A percentile compares a stretch with the other conserved stretches of the same genome.
Evolutionary conservation across 176 grass and related monocot genomes (phyloP).

Genomic region (Metroxylon sagu): DNA sequence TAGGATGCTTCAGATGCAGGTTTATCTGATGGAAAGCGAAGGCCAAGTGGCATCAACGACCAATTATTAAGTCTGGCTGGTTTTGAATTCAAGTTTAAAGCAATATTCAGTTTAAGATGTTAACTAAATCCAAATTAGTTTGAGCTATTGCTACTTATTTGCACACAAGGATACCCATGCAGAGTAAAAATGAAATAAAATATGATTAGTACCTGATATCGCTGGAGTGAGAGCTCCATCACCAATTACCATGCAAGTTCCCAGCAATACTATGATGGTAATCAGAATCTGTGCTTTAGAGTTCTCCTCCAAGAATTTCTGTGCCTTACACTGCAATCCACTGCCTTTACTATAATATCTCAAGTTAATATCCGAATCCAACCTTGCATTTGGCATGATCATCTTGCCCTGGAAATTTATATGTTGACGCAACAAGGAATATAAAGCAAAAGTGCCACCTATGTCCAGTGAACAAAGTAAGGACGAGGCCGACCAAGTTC

Average conservation of each 20-base stretch:
- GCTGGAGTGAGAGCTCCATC: constrained; percentile 76
- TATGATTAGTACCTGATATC: constrained; percentile 49
- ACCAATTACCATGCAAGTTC: constrained; percentile 77
- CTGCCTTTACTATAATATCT: constrained; percentile 47
- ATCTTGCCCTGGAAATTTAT: constrained; percentile 63
- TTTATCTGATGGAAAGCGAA: too few species aligned
- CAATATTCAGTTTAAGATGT: too few species aligned
- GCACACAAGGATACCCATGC: too few species aligned
- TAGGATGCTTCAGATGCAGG: too few species aligned
- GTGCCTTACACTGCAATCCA: constrained; percentile 26
- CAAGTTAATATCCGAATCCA: constrained; percentile 54
- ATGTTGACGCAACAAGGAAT: constrained; percentile 62
- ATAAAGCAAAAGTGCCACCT: constrained; percentile 86
- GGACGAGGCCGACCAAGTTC: too few species aligned
- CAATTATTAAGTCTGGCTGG: too few species aligned
- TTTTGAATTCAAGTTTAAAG: too few species aligned
- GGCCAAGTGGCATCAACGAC: too few species aligned
- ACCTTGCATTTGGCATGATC: constrained; percentile 34
- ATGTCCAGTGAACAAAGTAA: not conserved
- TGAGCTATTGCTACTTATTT: too few species aligned
- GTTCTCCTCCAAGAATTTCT: constrained; percentile 44
- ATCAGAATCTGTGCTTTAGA: constrained; percentile 36
- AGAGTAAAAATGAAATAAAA: too few species aligned
- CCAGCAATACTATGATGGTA: constrained; percentile 50
- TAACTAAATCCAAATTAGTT: too few species aligned